phyloP scores from a whole-genome alignment of 257 asterid genomes.

The Mitragyna speciosa region DNA sequence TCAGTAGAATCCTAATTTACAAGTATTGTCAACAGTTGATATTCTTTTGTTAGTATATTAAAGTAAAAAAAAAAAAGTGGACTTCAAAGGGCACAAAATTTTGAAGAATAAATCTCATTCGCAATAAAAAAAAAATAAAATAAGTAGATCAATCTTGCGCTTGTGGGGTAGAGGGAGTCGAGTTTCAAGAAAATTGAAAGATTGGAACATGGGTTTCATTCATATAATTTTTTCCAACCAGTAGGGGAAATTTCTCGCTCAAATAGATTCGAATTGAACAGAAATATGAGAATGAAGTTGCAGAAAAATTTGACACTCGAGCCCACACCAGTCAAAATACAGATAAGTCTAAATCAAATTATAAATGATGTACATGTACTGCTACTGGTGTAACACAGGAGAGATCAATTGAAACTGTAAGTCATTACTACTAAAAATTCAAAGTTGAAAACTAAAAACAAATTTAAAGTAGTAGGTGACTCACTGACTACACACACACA shows the following conservation, averaged over 20 bases:
- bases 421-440: not conserved
- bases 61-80: not conserved
- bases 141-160: not conserved
- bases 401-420: not conserved
- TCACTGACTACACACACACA: not conserved
- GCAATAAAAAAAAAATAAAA: not conserved
- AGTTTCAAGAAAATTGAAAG: not conserved
- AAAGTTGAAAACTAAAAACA: not conserved
- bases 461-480: constrained; percentile 16
- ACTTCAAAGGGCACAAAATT: not conserved
- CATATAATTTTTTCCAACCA: not conserved
- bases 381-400: constrained; percentile 12
- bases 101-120: no score
- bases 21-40: no score
- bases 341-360: constrained; percentile 17
- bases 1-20: not conserved
- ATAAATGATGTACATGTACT: not conserved
- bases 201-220: not conserved
- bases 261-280: constrained; percentile 6
- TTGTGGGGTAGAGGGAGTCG: not conserved
- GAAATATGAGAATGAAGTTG: not conserved
- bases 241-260: not conserved
- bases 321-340: constrained; percentile 14
- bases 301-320: constrained; percentile 30
- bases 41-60: no score